Evolutionary conservation across 768 basidiomycete species (phyloP).

Genomic region (Melanogaster broomeanus): DNA sequence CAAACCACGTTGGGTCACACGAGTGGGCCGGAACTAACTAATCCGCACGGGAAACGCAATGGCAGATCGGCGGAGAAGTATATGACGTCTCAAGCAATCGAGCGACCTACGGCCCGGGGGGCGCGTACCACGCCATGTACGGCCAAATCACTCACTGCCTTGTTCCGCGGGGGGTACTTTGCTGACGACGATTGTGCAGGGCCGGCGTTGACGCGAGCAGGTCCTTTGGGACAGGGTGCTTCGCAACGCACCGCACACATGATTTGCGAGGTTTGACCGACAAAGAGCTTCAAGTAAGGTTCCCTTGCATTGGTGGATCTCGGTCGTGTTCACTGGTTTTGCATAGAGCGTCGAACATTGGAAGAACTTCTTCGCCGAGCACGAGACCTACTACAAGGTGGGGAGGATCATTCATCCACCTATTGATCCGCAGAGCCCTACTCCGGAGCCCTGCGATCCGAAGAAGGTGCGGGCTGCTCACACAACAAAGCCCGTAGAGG

Average conservation of each 20-base stretch:
- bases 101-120: constrained; percentile 85
- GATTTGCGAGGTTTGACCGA: constrained; percentile 83
- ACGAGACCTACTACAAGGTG: constrained; percentile 76
- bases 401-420: constrained; percentile 76
- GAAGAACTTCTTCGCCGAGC: constrained; percentile 86
- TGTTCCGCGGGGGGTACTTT: constrained; percentile 22
- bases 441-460: constrained; percentile 73
- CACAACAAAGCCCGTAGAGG: constrained; percentile 29
- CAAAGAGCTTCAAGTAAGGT: constrained; percentile 66
- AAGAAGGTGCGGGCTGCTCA: constrained; percentile 45
- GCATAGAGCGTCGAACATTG: constrained; percentile 77
- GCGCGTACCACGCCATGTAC: constrained; percentile 76
- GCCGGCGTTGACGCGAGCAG: constrained; percentile 89
- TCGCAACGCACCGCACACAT: constrained; percentile 86
- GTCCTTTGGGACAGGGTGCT: constrained; percentile 93
- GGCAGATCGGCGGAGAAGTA: constrained; percentile 87
- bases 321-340: not conserved
- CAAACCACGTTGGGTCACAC: constrained; percentile 12
- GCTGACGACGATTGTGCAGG: constrained; percentile 40
- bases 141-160: constrained; percentile 10
- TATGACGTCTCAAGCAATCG: constrained; percentile 85
- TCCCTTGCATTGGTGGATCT: not conserved
- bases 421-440: constrained; percentile 74
- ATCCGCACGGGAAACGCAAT: constrained; percentile 10
- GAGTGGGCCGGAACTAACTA: constrained; percentile 2